Percentiles rank a stretch among this genome's conserved stretches.
Evolutionary conservation across 1,139 yeast species (phyloP).

Genomic region (Yamadazyma triangularis): DNA sequence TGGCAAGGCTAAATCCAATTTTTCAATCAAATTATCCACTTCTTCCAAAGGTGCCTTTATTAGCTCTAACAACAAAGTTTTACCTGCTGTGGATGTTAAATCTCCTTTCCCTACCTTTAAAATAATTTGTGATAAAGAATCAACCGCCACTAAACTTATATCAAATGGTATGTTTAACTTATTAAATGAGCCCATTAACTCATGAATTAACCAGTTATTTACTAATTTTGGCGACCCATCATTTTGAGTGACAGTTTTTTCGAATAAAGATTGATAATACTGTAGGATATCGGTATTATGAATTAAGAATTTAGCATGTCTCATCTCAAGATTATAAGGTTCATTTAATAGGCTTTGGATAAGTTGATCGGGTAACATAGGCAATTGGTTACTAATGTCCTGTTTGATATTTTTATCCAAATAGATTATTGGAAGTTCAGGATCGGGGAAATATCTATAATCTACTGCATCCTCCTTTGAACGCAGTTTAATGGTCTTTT

Average conservation of each 20-base stretch:
- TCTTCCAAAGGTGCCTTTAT: constrained; percentile 38
- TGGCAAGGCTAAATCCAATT: constrained; percentile 49
- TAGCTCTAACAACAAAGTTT: constrained; percentile 55
- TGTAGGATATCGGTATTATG: constrained; percentile 39
- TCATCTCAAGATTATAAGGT: constrained; percentile 59
- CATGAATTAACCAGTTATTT: constrained; percentile 84
- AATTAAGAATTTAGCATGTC: constrained; percentile 66
- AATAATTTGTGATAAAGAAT: constrained; percentile 30
- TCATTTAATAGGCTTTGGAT: constrained; percentile 41
- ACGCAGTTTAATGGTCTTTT: constrained; percentile 58
- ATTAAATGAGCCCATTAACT: constrained; percentile 65
- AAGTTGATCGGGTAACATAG: constrained; percentile 61
- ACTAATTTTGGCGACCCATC: constrained; percentile 36
- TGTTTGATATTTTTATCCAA: constrained; percentile 34
- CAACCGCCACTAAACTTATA: constrained; percentile 14
- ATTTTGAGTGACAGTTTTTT: constrained; percentile 13
- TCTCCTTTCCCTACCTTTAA: constrained; percentile 16
- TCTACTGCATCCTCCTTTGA: constrained; percentile 80
- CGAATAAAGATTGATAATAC: constrained; percentile 49
- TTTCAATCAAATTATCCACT: constrained; percentile 22
- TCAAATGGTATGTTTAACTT: constrained; percentile 45
- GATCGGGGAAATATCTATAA: constrained; percentile 92
- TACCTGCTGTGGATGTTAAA: constrained; percentile 55
- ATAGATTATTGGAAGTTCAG: constrained; percentile 66
- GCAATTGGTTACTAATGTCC: constrained; percentile 41